These are phyloP conservation scores for Phaeotremella skinneri DNA, from an alignment of 768 basidiomycete species.

Conservation along the genomic window DNA sequence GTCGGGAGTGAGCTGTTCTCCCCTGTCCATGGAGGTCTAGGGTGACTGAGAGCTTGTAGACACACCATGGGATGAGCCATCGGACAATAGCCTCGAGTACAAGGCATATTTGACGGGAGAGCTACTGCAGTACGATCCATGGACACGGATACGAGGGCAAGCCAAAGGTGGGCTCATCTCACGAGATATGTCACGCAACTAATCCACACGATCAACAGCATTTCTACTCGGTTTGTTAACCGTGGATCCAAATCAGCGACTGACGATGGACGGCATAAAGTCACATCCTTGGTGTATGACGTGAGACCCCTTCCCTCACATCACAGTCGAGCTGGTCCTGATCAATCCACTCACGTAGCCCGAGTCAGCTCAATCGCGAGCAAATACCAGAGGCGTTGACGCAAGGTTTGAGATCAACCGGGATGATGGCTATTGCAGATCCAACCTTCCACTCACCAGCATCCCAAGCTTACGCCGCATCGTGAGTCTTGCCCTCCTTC, in stretches of 20 bases:
- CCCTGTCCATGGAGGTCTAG: not conserved
- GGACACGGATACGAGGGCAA: constrained; percentile 64
- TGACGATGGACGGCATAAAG: constrained; percentile 62
- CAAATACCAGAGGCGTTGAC: constrained; percentile 71
- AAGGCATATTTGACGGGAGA: constrained; percentile 69
- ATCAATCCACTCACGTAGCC: constrained; percentile 53
- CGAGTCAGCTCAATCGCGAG: constrained; percentile 62
- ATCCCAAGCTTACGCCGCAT: constrained; percentile 34
- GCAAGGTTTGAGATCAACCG: constrained; percentile 63
- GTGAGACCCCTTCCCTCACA: constrained; percentile 52
- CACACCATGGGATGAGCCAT: constrained; percentile 97
- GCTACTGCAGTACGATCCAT: constrained; percentile 72
- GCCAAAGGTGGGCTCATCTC: constrained; percentile 63
- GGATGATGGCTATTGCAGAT: constrained; percentile 71
- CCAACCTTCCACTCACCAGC: constrained; percentile 52
- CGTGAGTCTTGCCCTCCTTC: constrained; percentile 16
- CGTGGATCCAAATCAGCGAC: constrained; percentile 65
- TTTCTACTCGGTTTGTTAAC: constrained; percentile 72
- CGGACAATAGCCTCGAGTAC: constrained; percentile 72
- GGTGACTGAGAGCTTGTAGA: constrained; percentile 56
- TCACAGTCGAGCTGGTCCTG: constrained; percentile 8
- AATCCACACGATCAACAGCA: constrained; percentile 54
- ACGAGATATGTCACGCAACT: too few species aligned
- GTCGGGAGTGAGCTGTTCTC: constrained; percentile 66
- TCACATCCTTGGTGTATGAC: constrained; percentile 73